Percentiles rank a stretch among this genome's conserved stretches.
These are phyloP conservation scores for Smallanthus sonchifolius DNA, from an alignment of 129 eudicot species.

Conservation along the genomic window DNA sequence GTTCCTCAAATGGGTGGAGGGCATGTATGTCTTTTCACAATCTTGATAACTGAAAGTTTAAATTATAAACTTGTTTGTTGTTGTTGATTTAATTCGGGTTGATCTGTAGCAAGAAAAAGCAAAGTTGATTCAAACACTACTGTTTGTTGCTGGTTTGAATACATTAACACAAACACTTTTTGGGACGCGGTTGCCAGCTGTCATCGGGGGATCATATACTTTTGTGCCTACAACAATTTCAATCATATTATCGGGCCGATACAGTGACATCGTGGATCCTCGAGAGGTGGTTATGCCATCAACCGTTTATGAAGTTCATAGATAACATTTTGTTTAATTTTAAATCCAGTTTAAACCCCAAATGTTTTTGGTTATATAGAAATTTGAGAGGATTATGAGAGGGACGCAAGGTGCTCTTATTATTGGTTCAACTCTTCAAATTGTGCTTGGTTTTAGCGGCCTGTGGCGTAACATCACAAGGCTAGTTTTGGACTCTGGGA, in stretches of 20 bases:
- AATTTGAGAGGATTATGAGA: conserved; percentile 73
- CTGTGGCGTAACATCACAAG: conserved; percentile 86
- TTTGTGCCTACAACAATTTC: conserved; percentile 82
- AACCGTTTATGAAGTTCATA: not conserved
- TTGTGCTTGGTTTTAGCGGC: conserved; percentile 91
- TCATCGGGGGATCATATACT: conserved; percentile 85
- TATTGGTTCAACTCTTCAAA: conserved; percentile 89
- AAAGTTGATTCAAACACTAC: conserved; percentile 85
- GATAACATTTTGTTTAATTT: not conserved
- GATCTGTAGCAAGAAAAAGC: conserved; percentile 72
- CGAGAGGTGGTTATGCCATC: conserved; percentile 42
- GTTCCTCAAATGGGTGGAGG: conserved; percentile 99
- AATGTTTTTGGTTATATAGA: conserved; percentile 40
- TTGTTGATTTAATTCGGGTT: not conserved
- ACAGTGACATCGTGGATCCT: conserved; percentile 59
- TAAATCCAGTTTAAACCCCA: conserved; percentile 8
- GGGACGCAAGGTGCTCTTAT: conserved; percentile 93
- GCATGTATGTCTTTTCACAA: conserved; percentile 49
- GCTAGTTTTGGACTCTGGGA: conserved; percentile 24
- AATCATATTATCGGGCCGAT: conserved; percentile 72
- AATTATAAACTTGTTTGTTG: not conserved
- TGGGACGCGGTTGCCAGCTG: conserved; percentile 91
- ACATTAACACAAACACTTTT: conserved; percentile 69
- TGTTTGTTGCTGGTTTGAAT: conserved; percentile 90
- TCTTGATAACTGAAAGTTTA: not conserved